A percentile compares a stretch with the other conserved stretches of the same genome.
Evolutionary conservation across 306 rosid genomes (phyloP).

Genomic region (Castanea crenata): DNA sequence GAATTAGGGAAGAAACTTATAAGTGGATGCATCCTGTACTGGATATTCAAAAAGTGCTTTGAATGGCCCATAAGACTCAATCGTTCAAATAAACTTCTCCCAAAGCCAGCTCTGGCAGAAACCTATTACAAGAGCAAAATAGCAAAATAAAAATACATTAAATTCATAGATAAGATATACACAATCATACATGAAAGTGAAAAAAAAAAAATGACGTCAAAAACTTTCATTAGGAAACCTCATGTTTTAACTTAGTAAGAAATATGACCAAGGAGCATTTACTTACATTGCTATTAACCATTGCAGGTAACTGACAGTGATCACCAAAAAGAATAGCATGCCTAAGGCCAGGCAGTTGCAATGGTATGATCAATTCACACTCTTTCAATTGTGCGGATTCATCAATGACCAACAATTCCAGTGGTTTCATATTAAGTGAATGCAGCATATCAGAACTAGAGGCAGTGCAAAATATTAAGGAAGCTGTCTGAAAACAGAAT

Average conservation of each 20-base stretch:
- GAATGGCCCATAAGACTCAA: conserved; percentile 43
- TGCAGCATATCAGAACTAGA: conserved; percentile 63
- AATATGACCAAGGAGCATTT: not conserved
- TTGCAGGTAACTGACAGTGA: conserved; percentile 76
- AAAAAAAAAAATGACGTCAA: too few relatives aligned
- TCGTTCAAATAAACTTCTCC: conserved; percentile 79
- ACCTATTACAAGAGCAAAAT: conserved; percentile 30
- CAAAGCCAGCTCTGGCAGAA: conserved; percentile 55
- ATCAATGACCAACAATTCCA: conserved; percentile 56
- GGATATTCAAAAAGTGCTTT: conserved; percentile 58
- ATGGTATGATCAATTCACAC: conserved; percentile 67
- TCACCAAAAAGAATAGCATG: conserved; percentile 81
- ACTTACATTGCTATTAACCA: conserved; percentile 60
- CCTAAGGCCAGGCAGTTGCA: conserved; percentile 48
- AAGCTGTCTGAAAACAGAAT: conserved; percentile 59
- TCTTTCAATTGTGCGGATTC: conserved; percentile 82
- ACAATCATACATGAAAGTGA: too few relatives aligned
- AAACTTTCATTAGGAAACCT: too few relatives aligned
- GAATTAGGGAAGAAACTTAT: conserved; percentile 71
- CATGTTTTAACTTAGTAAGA: not conserved
- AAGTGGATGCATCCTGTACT: conserved; percentile 84
- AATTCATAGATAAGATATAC: too few relatives aligned
- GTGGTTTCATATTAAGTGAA: conserved; percentile 39
- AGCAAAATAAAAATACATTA: not conserved
- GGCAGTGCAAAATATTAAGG: conserved; percentile 66